Evolutionary conservation across 1,284 basidiomycete species (phyloP), one percentile per base, ranked within the genome.

Genomic region (Cronartium quercuum): DNA sequence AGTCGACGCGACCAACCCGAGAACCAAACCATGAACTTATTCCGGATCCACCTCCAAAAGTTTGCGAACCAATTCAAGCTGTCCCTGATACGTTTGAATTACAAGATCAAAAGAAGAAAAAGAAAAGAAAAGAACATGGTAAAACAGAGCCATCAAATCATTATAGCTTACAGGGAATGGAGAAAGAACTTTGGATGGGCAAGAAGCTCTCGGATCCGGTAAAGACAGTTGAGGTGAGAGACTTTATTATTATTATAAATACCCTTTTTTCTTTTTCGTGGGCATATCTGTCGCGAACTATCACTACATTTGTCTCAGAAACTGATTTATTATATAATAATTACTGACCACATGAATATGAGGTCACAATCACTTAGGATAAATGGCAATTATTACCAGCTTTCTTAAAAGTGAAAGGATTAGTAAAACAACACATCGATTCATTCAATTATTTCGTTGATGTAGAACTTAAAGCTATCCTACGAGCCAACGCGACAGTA

Each of bases 391-490:
- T 98, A 12, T 84, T 98, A 3, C 94, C 94, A 0, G 94, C 94
- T 10, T 98, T 97, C 80, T 85, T 98, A 73, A 91, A 94, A 82
- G 91, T 94, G 77, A 98, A 97, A 80, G 94, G 94, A 78, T 88
- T 98, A n/a, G 94, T 97, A 77, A 98, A 98, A 84, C 96, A 99
- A 82, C 96, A 99, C n/a, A 92, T 98, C 79, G 97, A 99, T 83
- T 98, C 94, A 9, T 99, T 96, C 88, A 98, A 99, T 84, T 96
- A 98, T 83, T 98, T 99, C 82, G 92, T 98, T 79, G 91, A 98
- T 80, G 90, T 91, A 47, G 94, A 97, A 81, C 91, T 98, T 81
- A 95, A 94, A 82, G 95, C 95, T 79, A 98, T 99, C 79, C 88
- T 82, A 71, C 90, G 89, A 77, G 94, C 93, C 13, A 97, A 98